A percentile compares a stretch with the other conserved stretches of the same genome.
Conservation (phyloP, 768 basidiomycete genomes). For the Gelatoporia subvermispora region DNA sequence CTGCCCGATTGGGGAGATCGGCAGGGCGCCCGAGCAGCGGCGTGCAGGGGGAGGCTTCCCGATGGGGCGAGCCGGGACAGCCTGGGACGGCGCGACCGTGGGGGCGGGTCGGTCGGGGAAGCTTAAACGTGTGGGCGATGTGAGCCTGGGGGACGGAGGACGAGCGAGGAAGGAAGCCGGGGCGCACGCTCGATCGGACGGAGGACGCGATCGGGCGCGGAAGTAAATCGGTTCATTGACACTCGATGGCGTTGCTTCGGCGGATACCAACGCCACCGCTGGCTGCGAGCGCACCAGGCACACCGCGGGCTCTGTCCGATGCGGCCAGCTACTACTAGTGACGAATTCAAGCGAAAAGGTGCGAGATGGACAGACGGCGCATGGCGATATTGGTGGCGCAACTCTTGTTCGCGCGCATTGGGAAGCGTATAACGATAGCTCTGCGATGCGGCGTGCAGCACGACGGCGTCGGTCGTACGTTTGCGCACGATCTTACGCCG, state of each 20-base stretch:
- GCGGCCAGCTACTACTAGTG: no score
- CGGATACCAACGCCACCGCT: neutral
- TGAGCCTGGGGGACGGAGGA: no score
- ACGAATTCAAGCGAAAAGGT: neutral
- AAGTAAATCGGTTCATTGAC: neutral
- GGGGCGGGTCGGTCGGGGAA: slow-evolving; percentile 5
- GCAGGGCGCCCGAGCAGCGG: neutral
- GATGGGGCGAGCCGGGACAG: slow-evolving; percentile 12
- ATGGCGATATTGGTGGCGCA: no score
- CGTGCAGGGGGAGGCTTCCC: slow-evolving; percentile 11
- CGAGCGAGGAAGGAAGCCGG: neutral
- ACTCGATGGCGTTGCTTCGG: neutral
- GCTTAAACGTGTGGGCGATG: no score
- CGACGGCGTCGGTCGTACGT: no score
- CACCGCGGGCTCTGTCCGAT: neutral
- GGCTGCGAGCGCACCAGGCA: neutral
- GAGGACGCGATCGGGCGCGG: neutral
- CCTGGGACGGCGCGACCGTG: slow-evolving; percentile 11
- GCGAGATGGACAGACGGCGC: no score
- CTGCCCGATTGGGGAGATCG: neutral
- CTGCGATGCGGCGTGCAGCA: neutral
- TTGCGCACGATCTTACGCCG: no score
- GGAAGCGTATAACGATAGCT: neutral
- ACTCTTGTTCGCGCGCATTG: no score
- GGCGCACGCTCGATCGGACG: neutral